Base-by-base conservation (phyloP, 2,329 filamentous ascomycete species). In the Fusarium hainanense region DNA sequence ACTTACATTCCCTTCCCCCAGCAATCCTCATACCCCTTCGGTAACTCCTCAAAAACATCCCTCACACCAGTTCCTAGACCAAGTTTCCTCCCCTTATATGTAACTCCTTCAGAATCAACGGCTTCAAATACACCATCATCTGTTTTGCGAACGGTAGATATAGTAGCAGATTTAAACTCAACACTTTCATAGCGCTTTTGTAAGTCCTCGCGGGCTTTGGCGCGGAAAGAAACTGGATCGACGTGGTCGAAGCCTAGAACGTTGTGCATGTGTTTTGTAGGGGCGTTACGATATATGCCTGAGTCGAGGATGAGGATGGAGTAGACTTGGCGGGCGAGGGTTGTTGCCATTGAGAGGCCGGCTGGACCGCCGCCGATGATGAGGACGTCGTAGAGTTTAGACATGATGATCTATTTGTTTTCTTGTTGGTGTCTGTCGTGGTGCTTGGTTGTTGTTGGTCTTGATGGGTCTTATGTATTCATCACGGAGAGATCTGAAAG, bases 361-460 rank as follows among this genome's bases (percentile, higher is more conserved):
- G 83, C 81, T 6, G 85, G 85, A 4, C 86, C 86, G 48, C 83
- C 85, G 43, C 86, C 86, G 40, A 88, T 80, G 62, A 88, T 79
- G 55, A 88, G 81, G 23, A 82, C 83, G 73, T 87, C 85, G 74
- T 83, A 85, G 62, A 80, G 67, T 16, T 75, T 75, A 0, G 66
- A 54, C 67, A 69, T 69, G 7, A 4, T 6, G 1, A 2, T 8
- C 7, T 25, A 9, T 25, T 3, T 28, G 12, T 3, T 6, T 4
- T 12, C 16, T n/a, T 49, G 7, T 48, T 23, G 23, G 8, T 27
- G 7, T 34, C 16, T 20, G 5, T 37, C 13, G 1, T 28, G 13
- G 4, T 32, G 6, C 7, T 2, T 21, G 14, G 3, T 40, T 23
- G 5, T 21, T 48, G 23, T 21, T n/a, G n/a, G 9, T 14, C 16